Conservation (phyloP, 768 basidiomycete species). For the Mycena metata region DNA sequence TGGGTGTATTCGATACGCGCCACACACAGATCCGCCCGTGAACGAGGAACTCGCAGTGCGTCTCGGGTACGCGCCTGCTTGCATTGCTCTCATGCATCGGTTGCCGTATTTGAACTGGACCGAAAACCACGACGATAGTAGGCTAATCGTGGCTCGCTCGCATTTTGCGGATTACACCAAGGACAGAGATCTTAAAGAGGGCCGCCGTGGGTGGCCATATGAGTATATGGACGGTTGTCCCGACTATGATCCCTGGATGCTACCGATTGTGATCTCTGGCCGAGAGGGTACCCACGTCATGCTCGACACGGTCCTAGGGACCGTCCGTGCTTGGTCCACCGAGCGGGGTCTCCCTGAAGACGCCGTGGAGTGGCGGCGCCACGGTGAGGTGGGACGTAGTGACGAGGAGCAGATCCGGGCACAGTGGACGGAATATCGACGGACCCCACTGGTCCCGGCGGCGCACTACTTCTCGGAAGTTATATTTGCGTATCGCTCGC, state of each 20-base stretch:
- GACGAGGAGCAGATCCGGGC: not conserved
- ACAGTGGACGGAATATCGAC: slow-evolving; percentile 19
- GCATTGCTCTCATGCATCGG: slow-evolving; percentile 24
- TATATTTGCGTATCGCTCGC: slow-evolving; percentile 30
- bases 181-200: slow-evolving; percentile 16
- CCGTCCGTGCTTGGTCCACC: slow-evolving; percentile 19
- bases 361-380: slow-evolving; percentile 27
- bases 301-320: slow-evolving; percentile 33
- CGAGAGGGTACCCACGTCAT: slow-evolving; percentile 29
- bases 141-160: slow-evolving; percentile 5
- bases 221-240: slow-evolving; percentile 20
- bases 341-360: not conserved
- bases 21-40: slow-evolving; percentile 21
- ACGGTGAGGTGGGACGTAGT: slow-evolving; percentile 1
- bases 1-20: slow-evolving; percentile 21
- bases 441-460: slow-evolving; percentile 26
- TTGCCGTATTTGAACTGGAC: slow-evolving; percentile 14
- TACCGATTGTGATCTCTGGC: slow-evolving; percentile 23
- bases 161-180: slow-evolving; percentile 22
- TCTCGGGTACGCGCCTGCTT: slow-evolving; percentile 25
- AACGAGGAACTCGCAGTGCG: slow-evolving; percentile 17
- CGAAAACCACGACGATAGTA: not conserved
- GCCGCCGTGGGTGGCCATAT: slow-evolving; percentile 24
- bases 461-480: slow-evolving; percentile 21
- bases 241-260: slow-evolving; percentile 31